These are phyloP conservation scores for Bacidia rubella DNA, from an alignment of 495 filamentous ascomycete genomes.

Conservation along the genomic window DNA sequence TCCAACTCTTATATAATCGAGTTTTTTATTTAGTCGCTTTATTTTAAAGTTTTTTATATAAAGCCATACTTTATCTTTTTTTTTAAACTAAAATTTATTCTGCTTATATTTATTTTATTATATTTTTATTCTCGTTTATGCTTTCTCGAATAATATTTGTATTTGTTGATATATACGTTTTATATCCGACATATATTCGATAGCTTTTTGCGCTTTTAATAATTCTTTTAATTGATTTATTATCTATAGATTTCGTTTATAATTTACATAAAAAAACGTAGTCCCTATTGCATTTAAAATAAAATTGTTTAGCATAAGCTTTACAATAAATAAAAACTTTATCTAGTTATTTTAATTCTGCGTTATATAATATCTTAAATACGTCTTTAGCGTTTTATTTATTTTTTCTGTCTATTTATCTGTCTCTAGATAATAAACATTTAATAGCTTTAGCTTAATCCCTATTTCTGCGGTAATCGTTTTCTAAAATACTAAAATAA, in stretches of 20 bases:
- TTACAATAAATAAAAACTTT: background rate
- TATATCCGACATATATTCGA: background rate
- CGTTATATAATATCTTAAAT: background rate
- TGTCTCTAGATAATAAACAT: slow-evolving; percentile 3
- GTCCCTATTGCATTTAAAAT: background rate
- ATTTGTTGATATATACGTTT: background rate
- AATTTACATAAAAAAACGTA: slow-evolving; percentile 2
- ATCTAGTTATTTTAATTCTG: slow-evolving; percentile 1
- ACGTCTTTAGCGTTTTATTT: slow-evolving; percentile 1
- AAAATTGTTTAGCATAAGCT: background rate
- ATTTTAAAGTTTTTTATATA: slow-evolving; percentile 8
- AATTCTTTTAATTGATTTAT: background rate
- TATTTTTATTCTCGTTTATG: background rate
- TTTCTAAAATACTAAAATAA: slow-evolving; percentile 5
- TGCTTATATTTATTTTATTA: slow-evolving; percentile 1
- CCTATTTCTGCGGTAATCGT: background rate
- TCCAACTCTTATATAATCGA: slow-evolving; percentile 6
- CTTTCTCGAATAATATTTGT: background rate
- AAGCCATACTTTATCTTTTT: slow-evolving; percentile 6
- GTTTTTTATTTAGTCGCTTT: slow-evolving; percentile 5
- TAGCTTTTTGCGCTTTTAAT: background rate
- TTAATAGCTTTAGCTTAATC: background rate
- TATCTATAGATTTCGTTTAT: slow-evolving; percentile 1
- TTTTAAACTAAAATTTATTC: slow-evolving; percentile 1
- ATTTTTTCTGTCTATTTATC: slow-evolving; percentile 5